These are phyloP conservation scores for Gloeopeniophorella convolvens DNA, from an alignment of 768 basidiomycete genomes.

Conservation along the genomic window DNA sequence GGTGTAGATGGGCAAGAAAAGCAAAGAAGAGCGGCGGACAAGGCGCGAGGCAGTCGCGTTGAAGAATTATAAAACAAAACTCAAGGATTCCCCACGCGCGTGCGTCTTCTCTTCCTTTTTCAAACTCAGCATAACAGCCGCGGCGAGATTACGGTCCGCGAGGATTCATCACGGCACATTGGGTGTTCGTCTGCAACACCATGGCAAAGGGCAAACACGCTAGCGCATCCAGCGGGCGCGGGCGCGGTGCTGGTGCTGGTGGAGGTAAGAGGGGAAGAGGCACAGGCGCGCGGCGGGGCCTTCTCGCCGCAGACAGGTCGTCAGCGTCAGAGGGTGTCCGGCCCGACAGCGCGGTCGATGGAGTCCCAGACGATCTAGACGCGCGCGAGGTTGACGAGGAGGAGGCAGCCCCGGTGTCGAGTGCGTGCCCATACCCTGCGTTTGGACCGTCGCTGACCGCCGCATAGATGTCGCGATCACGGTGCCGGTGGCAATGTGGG, in stretches of 20 bases:
- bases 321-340: no score
- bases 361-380: conserved; percentile 22
- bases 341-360: conserved; percentile 54
- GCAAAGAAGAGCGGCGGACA: not conserved
- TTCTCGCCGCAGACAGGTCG: not conserved
- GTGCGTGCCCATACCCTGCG: not conserved
- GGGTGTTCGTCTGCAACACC: no score
- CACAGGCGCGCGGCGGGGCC: conserved; percentile 1
- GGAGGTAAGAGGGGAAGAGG: not conserved
- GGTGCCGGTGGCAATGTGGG: conserved; percentile 96
- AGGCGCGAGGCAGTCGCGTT: no score
- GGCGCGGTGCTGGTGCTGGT: not conserved
- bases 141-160: not conserved
- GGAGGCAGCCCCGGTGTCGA: not conserved
- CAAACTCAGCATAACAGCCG: conserved; percentile 15
- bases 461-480: conserved; percentile 23
- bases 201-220: conserved; percentile 11
- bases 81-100: no score
- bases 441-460: not conserved
- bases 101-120: conserved; percentile 9
- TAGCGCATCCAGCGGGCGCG: not conserved
- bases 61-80: no score
- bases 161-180: not conserved
- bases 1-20: not conserved
- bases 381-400: not conserved